Evolutionary conservation across 495 filamentous ascomycete genomes (phyloP).

Genomic region (Aspergillus funiculosus): DNA sequence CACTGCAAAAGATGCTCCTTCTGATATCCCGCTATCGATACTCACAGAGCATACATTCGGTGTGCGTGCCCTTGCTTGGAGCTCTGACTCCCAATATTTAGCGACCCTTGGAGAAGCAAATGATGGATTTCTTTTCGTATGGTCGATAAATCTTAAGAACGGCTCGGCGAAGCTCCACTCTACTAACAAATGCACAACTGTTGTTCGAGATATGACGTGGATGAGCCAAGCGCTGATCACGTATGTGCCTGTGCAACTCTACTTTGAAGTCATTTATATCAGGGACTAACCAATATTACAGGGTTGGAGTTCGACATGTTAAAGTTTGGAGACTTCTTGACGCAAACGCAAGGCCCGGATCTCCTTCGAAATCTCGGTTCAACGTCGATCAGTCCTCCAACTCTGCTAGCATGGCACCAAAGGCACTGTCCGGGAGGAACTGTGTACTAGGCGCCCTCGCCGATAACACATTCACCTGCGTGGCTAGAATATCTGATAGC

Average conservation of each 20-base stretch:
- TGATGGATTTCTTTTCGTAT: constrained; percentile 92
- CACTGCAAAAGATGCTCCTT: constrained; percentile 63
- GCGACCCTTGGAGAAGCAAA: constrained; percentile 83
- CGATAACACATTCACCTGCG: constrained; percentile 75
- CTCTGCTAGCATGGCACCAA: constrained; percentile 43
- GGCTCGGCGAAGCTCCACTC: constrained; percentile 82
- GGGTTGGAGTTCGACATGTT: constrained; percentile 80
- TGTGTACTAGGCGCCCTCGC: constrained; percentile 53
- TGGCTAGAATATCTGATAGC: constrained; percentile 63
- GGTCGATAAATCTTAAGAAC: constrained; percentile 76
- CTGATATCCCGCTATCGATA: constrained; percentile 76
- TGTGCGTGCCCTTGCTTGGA: constrained; percentile 83
- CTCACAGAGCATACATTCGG: constrained; percentile 88
- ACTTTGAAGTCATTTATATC: not conserved
- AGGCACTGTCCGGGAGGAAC: constrained; percentile 56
- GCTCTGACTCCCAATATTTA: constrained; percentile 76
- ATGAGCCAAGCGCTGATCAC: constrained; percentile 66
- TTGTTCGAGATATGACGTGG: constrained; percentile 80
- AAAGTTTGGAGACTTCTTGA: constrained; percentile 89
- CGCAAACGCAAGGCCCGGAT: constrained; percentile 37
- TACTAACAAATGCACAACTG: constrained; percentile 88
- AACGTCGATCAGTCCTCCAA: constrained; percentile 35
- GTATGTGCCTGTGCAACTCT: constrained; percentile 32
- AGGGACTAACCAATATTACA: constrained; percentile 26
- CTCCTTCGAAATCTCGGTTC: constrained; percentile 44